Conservation (phyloP, 1,284 basidiomycete genomes). For the Tilletiopsis washingtonensis region DNA sequence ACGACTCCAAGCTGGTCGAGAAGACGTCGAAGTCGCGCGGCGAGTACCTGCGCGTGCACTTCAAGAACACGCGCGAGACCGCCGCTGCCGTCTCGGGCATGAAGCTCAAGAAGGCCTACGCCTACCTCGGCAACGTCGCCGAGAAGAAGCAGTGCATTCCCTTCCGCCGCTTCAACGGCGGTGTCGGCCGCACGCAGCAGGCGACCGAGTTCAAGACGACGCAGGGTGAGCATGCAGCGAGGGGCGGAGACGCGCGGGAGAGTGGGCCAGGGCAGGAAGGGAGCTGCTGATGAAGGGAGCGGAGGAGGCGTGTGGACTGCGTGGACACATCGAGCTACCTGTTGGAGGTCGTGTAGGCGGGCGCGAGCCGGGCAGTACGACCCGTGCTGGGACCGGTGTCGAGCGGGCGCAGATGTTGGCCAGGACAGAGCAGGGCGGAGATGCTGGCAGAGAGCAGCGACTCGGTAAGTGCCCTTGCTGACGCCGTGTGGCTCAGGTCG, state of each 20-base stretch:
- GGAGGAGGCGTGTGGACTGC: too few relatives aligned
- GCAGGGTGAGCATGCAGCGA: slow-evolving; percentile 61
- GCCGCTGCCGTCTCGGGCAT: slow-evolving; percentile 60
- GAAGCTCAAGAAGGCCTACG: slow-evolving; percentile 89
- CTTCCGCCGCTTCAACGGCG: slow-evolving; percentile 92
- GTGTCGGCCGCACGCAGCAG: slow-evolving; percentile 93
- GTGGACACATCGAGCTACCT: too few relatives aligned
- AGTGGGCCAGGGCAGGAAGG: too few relatives aligned
- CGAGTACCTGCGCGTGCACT: slow-evolving; percentile 97
- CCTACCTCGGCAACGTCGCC: slow-evolving; percentile 85
- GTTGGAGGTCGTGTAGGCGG: too few relatives aligned
- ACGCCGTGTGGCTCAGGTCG: slow-evolving; percentile 58
- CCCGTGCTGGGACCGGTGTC: too few relatives aligned
- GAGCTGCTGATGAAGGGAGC: too few relatives aligned
- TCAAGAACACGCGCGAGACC: slow-evolving; percentile 93
- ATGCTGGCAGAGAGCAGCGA: too few relatives aligned
- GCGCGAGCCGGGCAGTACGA: too few relatives aligned
- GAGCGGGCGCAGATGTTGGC: neutral
- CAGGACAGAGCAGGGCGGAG: neutral
- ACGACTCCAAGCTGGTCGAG: slow-evolving; percentile 45
- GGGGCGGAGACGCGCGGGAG: neutral
- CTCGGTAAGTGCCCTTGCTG: too few relatives aligned
- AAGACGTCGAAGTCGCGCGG: slow-evolving; percentile 61
- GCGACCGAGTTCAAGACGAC: slow-evolving; percentile 96
- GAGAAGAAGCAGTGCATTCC: slow-evolving; percentile 97